A percentile compares a stretch with the other conserved stretches of the same genome.
These are phyloP conservation scores for Aspergillus sp. DNA, from an alignment of 2,329 filamentous ascomycete genomes.

Conservation along the genomic window DNA sequence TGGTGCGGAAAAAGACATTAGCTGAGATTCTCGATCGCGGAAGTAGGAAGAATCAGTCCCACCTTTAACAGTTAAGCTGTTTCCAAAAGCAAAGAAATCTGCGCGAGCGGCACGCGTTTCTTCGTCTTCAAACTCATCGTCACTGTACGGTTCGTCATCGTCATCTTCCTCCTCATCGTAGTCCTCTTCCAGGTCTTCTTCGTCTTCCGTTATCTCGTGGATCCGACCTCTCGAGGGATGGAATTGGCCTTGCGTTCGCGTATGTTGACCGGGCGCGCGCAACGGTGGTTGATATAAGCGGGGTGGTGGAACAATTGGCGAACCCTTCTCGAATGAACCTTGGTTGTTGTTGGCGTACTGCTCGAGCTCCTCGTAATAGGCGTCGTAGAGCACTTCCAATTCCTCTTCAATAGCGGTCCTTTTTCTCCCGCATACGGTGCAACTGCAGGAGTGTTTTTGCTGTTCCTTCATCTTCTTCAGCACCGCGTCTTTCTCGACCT, in stretches of 20 bases:
- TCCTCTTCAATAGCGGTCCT: conserved; percentile 97
- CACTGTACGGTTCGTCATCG: conserved; percentile 66
- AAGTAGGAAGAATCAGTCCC: conserved; percentile 21
- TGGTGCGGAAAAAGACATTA: conserved; percentile 45
- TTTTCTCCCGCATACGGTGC: conserved; percentile 94
- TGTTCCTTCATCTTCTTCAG: conserved; percentile 99
- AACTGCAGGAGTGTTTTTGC: conserved; percentile 98
- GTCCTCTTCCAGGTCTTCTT: conserved; percentile 54
- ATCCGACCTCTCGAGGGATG: conserved; percentile 75
- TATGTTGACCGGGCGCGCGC: conserved; percentile 56
- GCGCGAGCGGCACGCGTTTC: conserved; percentile 63
- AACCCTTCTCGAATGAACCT: conserved; percentile 57
- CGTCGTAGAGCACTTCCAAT: conserved; percentile 94
- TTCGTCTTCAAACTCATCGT: conserved; percentile 62
- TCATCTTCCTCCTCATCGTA: conserved; percentile 68
- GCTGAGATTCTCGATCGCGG: conserved; percentile 16
- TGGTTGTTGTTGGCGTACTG: conserved; percentile 90
- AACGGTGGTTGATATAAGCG: conserved; percentile 60
- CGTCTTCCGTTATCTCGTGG: conserved; percentile 57
- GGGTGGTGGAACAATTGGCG: conserved; percentile 67
- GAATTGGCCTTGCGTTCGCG: conserved; percentile 55
- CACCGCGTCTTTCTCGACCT: conserved; percentile 97
- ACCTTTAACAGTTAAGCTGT: conserved; percentile 93
- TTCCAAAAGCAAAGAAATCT: conserved; percentile 97
- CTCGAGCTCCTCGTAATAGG: conserved; percentile 96